Evolutionary conservation across 352 stramenopile species (phyloP).

Genomic region (Phytophthora pisi): DNA sequence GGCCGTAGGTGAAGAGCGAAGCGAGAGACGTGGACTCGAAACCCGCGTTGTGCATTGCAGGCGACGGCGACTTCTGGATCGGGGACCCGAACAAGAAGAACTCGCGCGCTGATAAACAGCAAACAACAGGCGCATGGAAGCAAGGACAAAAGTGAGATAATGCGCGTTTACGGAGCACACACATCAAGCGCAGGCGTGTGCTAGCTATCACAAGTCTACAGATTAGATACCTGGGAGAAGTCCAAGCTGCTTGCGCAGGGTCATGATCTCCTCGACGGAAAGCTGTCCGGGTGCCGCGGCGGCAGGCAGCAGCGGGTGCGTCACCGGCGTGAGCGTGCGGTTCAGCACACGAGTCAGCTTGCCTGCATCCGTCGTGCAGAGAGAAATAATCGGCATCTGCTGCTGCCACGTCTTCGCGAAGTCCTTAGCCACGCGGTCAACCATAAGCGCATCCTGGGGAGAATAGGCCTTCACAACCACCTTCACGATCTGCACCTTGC

Average conservation of each 20-base stretch:
- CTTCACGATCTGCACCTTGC: conserved; percentile 90
- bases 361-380: conserved; percentile 94
- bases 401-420: conserved; percentile 60
- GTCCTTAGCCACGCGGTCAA: conserved; percentile 66
- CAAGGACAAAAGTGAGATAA: conserved; percentile 27
- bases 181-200: conserved; percentile 7
- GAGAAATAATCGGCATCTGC: conserved; percentile 93
- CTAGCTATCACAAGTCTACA: conserved; percentile 19
- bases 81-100: conserved; percentile 97
- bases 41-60: conserved; percentile 96
- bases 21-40: conserved; percentile 89
- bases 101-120: conserved; percentile 49
- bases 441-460: conserved; percentile 88
- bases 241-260: conserved; percentile 77
- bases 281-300: conserved; percentile 97
- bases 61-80: conserved; percentile 96
- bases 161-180: conserved; percentile 25
- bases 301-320: conserved; percentile 91
- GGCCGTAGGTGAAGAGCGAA: conserved; percentile 87
- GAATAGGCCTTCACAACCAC: conserved; percentile 88
- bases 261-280: conserved; percentile 94
- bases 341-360: conserved; percentile 96
- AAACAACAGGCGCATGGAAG: conserved; percentile 23
- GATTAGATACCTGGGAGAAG: conserved; percentile 81
- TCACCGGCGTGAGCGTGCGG: conserved; percentile 95